phyloP scores from a whole-genome alignment of 257 asterid species.

The Capsicum rhomboideum region DNA sequence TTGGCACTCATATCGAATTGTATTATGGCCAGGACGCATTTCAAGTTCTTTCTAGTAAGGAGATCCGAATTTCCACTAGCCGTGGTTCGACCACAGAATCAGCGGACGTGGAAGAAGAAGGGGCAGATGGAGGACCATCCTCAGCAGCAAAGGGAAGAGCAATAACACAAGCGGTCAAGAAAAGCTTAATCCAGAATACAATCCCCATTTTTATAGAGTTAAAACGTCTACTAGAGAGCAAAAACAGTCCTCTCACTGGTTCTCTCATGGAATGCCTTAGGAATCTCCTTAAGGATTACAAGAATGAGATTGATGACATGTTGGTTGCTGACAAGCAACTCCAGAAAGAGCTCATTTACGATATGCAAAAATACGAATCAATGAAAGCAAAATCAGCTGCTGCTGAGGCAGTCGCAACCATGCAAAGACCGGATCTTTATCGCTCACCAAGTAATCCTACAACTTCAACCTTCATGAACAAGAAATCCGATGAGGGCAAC shows the following conservation, averaged over 20 bases:
- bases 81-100: conserved; percentile 54
- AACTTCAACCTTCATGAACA: conserved; percentile 9
- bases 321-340: conserved; percentile 79
- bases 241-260: conserved; percentile 83
- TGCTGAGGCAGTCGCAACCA: conserved; percentile 50
- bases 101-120: conserved; percentile 62
- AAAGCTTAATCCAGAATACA: conserved; percentile 81
- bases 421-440: conserved; percentile 34
- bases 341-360: conserved; percentile 81
- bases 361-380: conserved; percentile 74
- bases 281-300: conserved; percentile 87
- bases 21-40: conserved; percentile 62
- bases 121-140: conserved; percentile 36
- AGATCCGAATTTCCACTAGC: conserved; percentile 59
- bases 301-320: conserved; percentile 83
- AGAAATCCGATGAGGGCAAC: conserved; percentile 12
- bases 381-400: conserved; percentile 56
- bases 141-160: conserved; percentile 49
- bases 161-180: conserved; percentile 78
- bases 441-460: conserved; percentile 29
- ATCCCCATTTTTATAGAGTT: conserved; percentile 93
- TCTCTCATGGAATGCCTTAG: conserved; percentile 93
- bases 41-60: conserved; percentile 77
- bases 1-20: not conserved
- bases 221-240: conserved; percentile 67